A percentile compares a stretch with the other conserved stretches of the same genome.
Evolutionary conservation across 352 stramenopile species (phyloP).

Genomic region (Pythium sukuiense): DNA sequence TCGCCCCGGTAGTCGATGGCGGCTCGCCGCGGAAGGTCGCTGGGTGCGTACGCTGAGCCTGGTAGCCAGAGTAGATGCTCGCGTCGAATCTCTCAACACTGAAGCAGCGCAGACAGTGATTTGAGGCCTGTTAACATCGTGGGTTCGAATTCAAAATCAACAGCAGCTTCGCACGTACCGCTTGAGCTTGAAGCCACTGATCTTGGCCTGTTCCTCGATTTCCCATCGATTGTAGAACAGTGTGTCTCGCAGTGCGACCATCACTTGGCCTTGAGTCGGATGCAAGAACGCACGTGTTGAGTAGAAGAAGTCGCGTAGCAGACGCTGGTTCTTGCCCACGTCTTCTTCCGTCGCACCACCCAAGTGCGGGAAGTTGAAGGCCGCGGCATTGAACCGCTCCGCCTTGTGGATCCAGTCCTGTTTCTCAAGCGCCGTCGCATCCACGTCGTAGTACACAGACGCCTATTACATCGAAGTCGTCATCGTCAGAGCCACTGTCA

Average conservation of each 20-base stretch:
- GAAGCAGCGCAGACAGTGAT: not conserved
- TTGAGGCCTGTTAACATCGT: no score
- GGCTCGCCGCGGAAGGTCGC: constrained; percentile 73
- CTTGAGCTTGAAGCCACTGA: constrained; percentile 67
- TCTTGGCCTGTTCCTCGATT: constrained; percentile 62
- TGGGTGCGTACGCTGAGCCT: constrained; percentile 74
- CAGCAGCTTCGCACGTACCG: constrained; percentile 33
- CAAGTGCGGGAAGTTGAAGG: constrained; percentile 89
- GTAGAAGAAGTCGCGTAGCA: constrained; percentile 78
- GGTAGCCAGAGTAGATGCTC: constrained; percentile 72
- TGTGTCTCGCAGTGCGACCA: constrained; percentile 75
- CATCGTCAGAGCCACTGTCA: not conserved
- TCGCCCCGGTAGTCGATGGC: constrained; percentile 62
- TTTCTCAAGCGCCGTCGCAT: constrained; percentile 65
- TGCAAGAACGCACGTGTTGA: constrained; percentile 62
- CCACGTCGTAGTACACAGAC: constrained; percentile 63
- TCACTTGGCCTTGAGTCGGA: constrained; percentile 56
- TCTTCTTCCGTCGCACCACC: constrained; percentile 81
- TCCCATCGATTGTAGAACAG: constrained; percentile 87
- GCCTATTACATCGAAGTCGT: constrained; percentile 30
- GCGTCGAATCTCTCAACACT: constrained; percentile 68
- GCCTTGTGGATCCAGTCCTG: constrained; percentile 46
- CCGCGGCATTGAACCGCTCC: constrained; percentile 61
- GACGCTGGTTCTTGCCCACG: constrained; percentile 78
- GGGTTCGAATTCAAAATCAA: no score